Percentiles rank a stretch among this genome's conserved stretches.
Evolutionary conservation across 495 filamentous ascomycete genomes (phyloP).

Genomic region (Viridothelium virens): DNA sequence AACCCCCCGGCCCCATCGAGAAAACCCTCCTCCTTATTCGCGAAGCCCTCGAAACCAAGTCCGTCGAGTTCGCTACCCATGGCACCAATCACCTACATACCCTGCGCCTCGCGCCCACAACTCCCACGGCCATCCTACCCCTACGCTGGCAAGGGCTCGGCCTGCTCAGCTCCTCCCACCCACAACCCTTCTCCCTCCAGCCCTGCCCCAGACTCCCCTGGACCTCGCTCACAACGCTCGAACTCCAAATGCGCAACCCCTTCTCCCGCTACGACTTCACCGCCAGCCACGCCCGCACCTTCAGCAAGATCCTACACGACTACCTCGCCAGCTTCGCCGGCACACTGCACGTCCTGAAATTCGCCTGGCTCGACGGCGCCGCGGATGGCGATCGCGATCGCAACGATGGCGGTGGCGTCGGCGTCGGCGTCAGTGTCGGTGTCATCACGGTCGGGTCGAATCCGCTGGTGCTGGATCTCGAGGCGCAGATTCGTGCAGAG

Average conservation of each 20-base stretch:
- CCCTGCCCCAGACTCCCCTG: not conserved
- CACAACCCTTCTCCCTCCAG: no score
- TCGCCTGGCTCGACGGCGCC: slow-evolving; percentile 26
- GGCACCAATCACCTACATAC: slow-evolving; percentile 11
- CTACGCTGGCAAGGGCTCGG: slow-evolving; percentile 26
- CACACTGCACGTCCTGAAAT: slow-evolving; percentile 19
- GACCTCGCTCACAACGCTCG: slow-evolving; percentile 14
- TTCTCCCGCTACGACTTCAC: slow-evolving; percentile 13
- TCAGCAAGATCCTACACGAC: slow-evolving; percentile 27
- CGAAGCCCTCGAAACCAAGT: slow-evolving; percentile 21
- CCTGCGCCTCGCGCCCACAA: slow-evolving; percentile 24
- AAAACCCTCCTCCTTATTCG: slow-evolving; percentile 23
- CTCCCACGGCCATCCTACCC: slow-evolving; percentile 26
- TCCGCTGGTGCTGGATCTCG: slow-evolving; percentile 21
- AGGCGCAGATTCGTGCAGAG: not conserved
- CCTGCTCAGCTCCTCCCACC: slow-evolving; percentile 17
- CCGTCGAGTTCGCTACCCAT: not conserved
- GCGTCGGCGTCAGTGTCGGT: no score
- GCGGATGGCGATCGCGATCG: no score
- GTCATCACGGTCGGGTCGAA: slow-evolving; percentile 17
- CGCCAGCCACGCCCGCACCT: slow-evolving; percentile 19
- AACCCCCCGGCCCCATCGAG: slow-evolving; percentile 20
- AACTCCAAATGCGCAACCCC: slow-evolving; percentile 25
- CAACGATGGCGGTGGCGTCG: no score
- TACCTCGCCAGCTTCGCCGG: slow-evolving; percentile 24